phyloP scores from a whole-genome alignment of 2,329 filamentous ascomycete species.

The Verticillium nubilum region DNA sequence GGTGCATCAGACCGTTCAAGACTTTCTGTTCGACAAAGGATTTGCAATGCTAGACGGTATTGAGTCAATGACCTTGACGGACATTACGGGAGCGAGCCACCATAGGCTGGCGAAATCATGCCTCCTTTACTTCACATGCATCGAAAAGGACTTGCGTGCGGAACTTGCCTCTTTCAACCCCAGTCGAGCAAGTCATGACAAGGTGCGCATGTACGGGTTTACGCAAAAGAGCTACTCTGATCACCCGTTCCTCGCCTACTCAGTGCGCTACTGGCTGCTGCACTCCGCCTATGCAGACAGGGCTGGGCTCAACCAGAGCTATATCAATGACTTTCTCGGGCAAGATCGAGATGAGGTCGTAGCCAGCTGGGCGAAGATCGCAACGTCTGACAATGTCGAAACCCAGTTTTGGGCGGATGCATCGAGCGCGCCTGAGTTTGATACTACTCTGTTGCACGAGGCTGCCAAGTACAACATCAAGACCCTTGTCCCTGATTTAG shows the following conservation, averaged over 20 bases:
- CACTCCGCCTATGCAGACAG: neutral
- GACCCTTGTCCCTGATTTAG: neutral
- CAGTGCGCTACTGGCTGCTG: neutral
- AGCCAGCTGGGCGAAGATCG: neutral
- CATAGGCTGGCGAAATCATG: neutral
- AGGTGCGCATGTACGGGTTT: neutral
- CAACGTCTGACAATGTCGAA: neutral
- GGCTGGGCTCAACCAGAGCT: neutral
- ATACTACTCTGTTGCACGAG: neutral
- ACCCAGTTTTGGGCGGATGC: neutral
- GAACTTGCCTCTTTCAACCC: neutral
- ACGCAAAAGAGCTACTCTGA: neutral
- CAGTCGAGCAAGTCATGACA: neutral
- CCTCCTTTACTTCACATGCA: neutral
- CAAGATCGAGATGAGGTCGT: neutral
- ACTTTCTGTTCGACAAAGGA: conserved; percentile 22
- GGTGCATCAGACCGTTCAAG: conserved; percentile 27
- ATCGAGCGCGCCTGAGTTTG: neutral
- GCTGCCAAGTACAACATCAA: conserved; percentile 1
- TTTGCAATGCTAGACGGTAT: conserved; percentile 4
- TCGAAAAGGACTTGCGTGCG: neutral
- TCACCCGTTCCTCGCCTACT: neutral
- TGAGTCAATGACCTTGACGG: neutral
- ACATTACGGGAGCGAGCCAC: neutral
- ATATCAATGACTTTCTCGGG: neutral